Evolutionary conservation across 129 eudicot species (phyloP).

Genomic region (Artemisia argyi): DNA sequence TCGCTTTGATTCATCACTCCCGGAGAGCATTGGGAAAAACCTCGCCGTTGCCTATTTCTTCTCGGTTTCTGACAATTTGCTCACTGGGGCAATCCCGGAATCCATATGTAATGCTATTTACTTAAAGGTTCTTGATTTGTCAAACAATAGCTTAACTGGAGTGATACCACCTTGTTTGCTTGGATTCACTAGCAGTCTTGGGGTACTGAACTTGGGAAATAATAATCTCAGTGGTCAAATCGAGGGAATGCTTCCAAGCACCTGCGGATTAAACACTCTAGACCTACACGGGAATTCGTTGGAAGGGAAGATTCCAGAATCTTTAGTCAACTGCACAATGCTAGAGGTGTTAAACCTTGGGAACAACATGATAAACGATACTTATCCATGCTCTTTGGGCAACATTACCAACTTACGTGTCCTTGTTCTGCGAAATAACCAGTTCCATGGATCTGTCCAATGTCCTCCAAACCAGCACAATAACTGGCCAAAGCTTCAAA

Average conservation of each 20-base stretch:
- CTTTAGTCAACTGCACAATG: conserved; percentile 41
- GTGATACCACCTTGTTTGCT: conserved; percentile 51
- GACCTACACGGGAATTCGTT: conserved; percentile 47
- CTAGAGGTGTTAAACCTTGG: conserved; percentile 66
- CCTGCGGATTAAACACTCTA: conserved; percentile 49
- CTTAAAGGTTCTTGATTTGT: conserved; percentile 57
- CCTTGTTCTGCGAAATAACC: conserved; percentile 55
- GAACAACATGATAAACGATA: conserved; percentile 39
- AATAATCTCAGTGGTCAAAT: conserved; percentile 38
- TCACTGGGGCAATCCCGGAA: conserved; percentile 49
- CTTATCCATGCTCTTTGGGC: conserved; percentile 53
- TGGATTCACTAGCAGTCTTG: conserved; percentile 18
- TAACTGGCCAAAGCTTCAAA: conserved; percentile 63
- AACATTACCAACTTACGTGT: conserved; percentile 48
- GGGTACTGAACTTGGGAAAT: conserved; percentile 49
- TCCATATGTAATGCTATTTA: conserved; percentile 43
- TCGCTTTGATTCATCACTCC: conserved; percentile 44
- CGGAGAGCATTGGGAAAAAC: conserved; percentile 31
- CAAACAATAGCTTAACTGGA: conserved; percentile 45
- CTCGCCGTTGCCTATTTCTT: conserved; percentile 31
- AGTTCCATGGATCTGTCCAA: conserved; percentile 40
- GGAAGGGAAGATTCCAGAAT: conserved; percentile 46
- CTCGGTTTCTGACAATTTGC: conserved; percentile 51
- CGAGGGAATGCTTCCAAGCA: conserved; percentile 33
- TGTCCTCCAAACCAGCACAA: conserved; percentile 26